Conservation (phyloP, 2,329 filamentous ascomycete species). For the Xylariaceae sp. region DNA sequence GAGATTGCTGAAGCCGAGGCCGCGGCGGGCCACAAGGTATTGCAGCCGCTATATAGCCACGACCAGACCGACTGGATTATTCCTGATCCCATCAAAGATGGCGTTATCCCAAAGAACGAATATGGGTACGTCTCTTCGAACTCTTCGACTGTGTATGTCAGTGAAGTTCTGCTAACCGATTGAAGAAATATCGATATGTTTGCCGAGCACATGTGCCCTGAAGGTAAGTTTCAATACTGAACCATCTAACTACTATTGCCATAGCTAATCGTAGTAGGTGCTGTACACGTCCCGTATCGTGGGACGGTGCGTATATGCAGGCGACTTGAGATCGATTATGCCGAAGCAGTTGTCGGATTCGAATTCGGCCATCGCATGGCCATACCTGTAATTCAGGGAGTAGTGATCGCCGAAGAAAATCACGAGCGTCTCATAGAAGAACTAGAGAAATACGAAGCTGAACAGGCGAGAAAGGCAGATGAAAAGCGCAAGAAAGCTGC, state of each 20-base stretch:
- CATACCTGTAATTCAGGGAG: constrained; percentile 83
- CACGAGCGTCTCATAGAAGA: constrained; percentile 69
- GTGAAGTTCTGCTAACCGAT: constrained; percentile 3
- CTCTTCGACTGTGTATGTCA: background rate
- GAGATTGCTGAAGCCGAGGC: constrained; percentile 84
- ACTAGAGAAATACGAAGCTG: constrained; percentile 70
- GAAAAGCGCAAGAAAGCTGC: constrained; percentile 72
- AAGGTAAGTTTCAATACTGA: constrained; percentile 30
- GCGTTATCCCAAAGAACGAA: constrained; percentile 84
- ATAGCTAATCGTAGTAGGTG: constrained; percentile 44
- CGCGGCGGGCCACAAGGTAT: constrained; percentile 71
- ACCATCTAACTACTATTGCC: background rate
- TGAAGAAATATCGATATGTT: constrained; percentile 83
- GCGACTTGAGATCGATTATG: constrained; percentile 77
- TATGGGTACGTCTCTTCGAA: constrained; percentile 52
- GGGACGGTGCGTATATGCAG: constrained; percentile 77
- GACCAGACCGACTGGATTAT: constrained; percentile 96
- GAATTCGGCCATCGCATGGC: constrained; percentile 95
- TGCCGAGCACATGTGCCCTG: constrained; percentile 84
- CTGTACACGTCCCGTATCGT: constrained; percentile 74
- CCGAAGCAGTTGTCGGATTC: constrained; percentile 92
- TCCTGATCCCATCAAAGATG: constrained; percentile 75
- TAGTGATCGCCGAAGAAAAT: constrained; percentile 80
- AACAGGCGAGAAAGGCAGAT: constrained; percentile 71
- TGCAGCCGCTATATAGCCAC: constrained; percentile 77